Evolutionary conservation across 805 yeast species (phyloP).

Genomic region (Dipodascopsis tothii): DNA sequence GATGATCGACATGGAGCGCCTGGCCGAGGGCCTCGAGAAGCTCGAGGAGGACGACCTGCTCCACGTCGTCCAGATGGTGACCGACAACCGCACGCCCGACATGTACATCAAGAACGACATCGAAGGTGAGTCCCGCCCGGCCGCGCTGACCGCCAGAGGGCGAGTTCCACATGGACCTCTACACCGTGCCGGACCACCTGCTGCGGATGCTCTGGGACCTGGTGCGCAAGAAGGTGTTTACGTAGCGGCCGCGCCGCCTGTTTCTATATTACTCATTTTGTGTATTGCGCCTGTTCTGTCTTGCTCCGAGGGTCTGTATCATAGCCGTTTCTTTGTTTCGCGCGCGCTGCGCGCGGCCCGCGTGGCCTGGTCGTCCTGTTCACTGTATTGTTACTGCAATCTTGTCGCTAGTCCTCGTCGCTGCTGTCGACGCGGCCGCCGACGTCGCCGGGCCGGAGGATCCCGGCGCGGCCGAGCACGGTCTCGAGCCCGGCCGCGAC

Average conservation of each 20-base stretch:
- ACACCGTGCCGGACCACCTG: slow-evolving; percentile 83
- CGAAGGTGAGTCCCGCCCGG: slow-evolving; percentile 37
- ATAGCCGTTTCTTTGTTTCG: not conserved
- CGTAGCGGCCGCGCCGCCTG: not conserved
- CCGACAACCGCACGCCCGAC: slow-evolving; percentile 88
- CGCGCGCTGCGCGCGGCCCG: too few species aligned
- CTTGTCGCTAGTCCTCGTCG: too few species aligned
- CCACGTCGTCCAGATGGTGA: slow-evolving; percentile 94
- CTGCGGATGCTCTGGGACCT: slow-evolving; percentile 92
- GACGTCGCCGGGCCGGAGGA: not conserved
- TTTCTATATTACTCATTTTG: not conserved
- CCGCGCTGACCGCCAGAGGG: slow-evolving; percentile 48
- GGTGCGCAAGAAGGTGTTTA: slow-evolving; percentile 42
- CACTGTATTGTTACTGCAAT: too few species aligned
- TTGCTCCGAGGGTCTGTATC: not conserved
- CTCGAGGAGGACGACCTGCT: slow-evolving; percentile 86
- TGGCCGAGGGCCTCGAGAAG: slow-evolving; percentile 84
- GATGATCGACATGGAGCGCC: slow-evolving; percentile 78
- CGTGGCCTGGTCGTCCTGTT: not conserved
- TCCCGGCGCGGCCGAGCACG: not conserved
- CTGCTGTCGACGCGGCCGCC: not conserved
- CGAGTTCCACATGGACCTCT: slow-evolving; percentile 92
- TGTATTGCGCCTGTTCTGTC: not conserved
- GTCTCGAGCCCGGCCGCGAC: not conserved
- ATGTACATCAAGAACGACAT: slow-evolving; percentile 94